Percentiles rank a stretch among this genome's conserved stretches.
These are phyloP conservation scores for Posidonia oceanica DNA, from an alignment of 116 monocot species.

Conservation along the genomic window DNA sequence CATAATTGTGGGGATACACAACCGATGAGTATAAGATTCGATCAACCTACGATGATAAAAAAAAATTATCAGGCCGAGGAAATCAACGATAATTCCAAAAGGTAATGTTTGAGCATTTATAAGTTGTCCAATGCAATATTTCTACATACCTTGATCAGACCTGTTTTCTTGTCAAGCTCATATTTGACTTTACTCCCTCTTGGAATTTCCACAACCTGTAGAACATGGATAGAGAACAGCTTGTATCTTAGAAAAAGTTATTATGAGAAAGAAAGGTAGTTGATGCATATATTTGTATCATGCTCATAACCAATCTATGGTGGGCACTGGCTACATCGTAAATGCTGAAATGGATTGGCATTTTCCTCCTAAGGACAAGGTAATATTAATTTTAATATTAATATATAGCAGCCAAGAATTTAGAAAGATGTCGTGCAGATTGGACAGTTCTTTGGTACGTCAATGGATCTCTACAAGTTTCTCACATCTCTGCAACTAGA, in stretches of 20 bases:
- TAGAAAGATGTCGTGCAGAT: too few species aligned
- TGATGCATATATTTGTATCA: too few species aligned
- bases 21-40: constrained; percentile 41
- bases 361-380: too few species aligned
- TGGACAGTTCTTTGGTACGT: too few species aligned
- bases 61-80: background rate
- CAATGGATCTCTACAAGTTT: too few species aligned
- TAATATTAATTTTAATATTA: background rate
- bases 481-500: too few species aligned
- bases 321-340: too few species aligned
- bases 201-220: constrained; percentile 30
- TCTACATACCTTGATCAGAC: constrained; percentile 23
- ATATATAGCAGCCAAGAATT: background rate
- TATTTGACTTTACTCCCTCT: constrained; percentile 38
- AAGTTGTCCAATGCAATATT: background rate
- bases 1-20: constrained; percentile 48
- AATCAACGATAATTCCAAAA: background rate
- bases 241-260: background rate
- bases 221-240: background rate
- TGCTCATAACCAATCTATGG: too few species aligned
- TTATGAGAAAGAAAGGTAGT: too few species aligned
- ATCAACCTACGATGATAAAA: constrained; percentile 23
- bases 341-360: too few species aligned
- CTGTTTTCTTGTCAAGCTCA: constrained; percentile 39
- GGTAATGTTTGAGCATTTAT: background rate